phyloP scores from a whole-genome alignment of 768 basidiomycete genomes.

The Holtermanniella nyarrowii region DNA sequence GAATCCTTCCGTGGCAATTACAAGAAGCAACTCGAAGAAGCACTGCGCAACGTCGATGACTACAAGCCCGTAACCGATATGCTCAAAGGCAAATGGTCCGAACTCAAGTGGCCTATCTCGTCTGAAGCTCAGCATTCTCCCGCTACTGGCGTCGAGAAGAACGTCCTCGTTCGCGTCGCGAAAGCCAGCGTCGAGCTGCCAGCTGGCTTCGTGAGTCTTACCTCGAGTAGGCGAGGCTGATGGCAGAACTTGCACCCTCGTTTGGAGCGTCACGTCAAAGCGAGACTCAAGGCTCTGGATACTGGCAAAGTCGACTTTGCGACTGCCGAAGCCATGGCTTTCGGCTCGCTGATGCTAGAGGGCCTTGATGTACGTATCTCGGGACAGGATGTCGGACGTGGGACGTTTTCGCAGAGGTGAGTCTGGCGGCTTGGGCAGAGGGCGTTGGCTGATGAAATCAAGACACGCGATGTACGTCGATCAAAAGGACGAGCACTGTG shows the following conservation, averaged over 20 bases:
- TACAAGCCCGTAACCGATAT: constrained; percentile 51
- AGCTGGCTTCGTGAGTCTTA: constrained; percentile 53
- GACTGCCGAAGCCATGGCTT: constrained; percentile 81
- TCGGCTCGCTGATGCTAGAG: constrained; percentile 73
- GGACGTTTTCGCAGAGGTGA: constrained; percentile 73
- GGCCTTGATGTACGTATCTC: constrained; percentile 78
- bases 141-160: constrained; percentile 55
- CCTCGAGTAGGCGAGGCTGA: not conserved
- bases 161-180: constrained; percentile 53
- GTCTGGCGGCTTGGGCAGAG: constrained; percentile 4
- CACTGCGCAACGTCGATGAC: constrained; percentile 48
- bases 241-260: not conserved
- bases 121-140: constrained; percentile 50
- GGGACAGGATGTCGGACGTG: constrained; percentile 84
- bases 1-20: constrained; percentile 50
- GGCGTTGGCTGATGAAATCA: not conserved
- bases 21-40: constrained; percentile 55
- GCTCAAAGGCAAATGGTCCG: constrained; percentile 58
- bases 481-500: constrained; percentile 66
- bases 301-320: constrained; percentile 75
- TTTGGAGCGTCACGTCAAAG: constrained; percentile 61
- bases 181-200: constrained; percentile 57
- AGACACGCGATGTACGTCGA: constrained; percentile 87
- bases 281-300: constrained; percentile 59
- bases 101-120: constrained; percentile 55